Base-by-base conservation (phyloP, 1,284 basidiomycete species). In the Sanghuangporus sanghuang region DNA sequence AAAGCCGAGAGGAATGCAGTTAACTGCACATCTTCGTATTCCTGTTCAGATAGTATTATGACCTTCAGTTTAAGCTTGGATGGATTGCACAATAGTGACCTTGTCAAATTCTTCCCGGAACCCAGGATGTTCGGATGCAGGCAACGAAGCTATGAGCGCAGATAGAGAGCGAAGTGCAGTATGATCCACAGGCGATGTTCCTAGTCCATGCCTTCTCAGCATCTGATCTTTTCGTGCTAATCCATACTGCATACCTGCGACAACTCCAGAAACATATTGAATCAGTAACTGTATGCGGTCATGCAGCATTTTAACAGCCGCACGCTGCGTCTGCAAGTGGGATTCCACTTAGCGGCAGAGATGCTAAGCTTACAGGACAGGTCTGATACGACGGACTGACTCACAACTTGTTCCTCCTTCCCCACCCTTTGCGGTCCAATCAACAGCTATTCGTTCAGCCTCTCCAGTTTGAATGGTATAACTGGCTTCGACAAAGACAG, bases 361-460 rank as follows among this genome's bases (percentile, higher is more conserved):
- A 9, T 52, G 9, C 16, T 32, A 27, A 27, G 21, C 50, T 21
- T 39, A 1, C 48, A 66, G 18, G 36, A 11, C 12, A 57, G 35
- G 8, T 9, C 46, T 4, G 36, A 54, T 55, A 42, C 8, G 39
- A n/a, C 35, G 46, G 57, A 54, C 18, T 65, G 67, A 78, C 89
- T 81, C 70, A 90, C 91, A 75, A 67, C 87, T 91, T 5, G 87
- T 90, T 62, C 90, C 89, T 54, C 88, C 89, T 39, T 89, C 91
- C 40, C 92, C 91, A n/a, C 94, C 94, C 72, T 89, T 89, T 12
- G 93, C 90, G 0, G 94, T 93, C 81, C 94, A 95, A 75, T 99
- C 96, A 0, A 99, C 96, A 1, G 97, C 97, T 67, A 99, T 98
- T 36, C 97, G 86, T 73, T 99, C 96, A 6, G 97, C 96, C 76